Evolutionary conservation across 2,329 filamentous ascomycete genomes (phyloP).

Genomic region (Curvularia eragrostidis): DNA sequence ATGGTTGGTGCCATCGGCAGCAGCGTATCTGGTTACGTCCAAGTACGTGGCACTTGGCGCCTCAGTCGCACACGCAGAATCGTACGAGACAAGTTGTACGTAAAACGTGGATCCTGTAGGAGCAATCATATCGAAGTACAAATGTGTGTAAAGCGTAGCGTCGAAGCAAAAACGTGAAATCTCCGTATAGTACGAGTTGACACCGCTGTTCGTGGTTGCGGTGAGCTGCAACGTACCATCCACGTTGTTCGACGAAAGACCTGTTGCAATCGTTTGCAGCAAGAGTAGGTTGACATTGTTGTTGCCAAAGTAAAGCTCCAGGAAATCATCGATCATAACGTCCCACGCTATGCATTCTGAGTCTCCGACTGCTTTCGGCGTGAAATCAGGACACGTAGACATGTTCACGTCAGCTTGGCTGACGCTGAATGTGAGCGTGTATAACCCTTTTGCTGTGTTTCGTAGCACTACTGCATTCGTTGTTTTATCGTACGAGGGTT

Average conservation of each 20-base stretch:
- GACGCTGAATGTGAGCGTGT: slow-evolving; percentile 7
- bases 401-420: background rate
- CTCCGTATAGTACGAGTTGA: slow-evolving; percentile 17
- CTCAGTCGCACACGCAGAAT: slow-evolving; percentile 6
- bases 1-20: slow-evolving; percentile 13
- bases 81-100: slow-evolving; percentile 16
- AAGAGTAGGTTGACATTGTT: slow-evolving; percentile 17
- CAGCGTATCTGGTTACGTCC: slow-evolving; percentile 14
- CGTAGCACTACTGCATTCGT: slow-evolving; percentile 15
- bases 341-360: slow-evolving; percentile 17
- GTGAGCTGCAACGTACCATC: slow-evolving; percentile 16
- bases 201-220: slow-evolving; percentile 11
- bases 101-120: slow-evolving; percentile 12
- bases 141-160: slow-evolving; percentile 13
- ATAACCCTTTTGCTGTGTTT: slow-evolving; percentile 12
- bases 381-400: slow-evolving; percentile 15
- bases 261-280: slow-evolving; percentile 11
- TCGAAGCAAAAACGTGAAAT: slow-evolving; percentile 19
- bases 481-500: slow-evolving; percentile 10
- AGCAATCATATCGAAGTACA: slow-evolving; percentile 18
- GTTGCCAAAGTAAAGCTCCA: slow-evolving; percentile 19
- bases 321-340: slow-evolving; percentile 15
- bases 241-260: slow-evolving; percentile 14
- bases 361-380: slow-evolving; percentile 10
- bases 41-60: slow-evolving; percentile 11